Conservation (phyloP, 345 rosid genomes). For the Jatropha curcas region DNA sequence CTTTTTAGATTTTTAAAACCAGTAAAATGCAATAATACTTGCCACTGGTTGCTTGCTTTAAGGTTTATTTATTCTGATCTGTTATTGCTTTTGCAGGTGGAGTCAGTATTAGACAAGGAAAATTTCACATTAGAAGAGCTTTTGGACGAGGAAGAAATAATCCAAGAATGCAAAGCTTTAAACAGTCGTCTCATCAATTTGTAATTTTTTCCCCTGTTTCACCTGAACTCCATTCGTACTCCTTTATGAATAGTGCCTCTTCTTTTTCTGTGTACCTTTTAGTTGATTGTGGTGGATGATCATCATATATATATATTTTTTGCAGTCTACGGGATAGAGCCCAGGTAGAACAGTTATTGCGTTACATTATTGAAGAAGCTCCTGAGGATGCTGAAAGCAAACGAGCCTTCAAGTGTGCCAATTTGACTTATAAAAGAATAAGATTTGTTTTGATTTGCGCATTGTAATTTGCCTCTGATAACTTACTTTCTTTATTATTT, state of each 20-base stretch:
- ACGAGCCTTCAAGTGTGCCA: constrained; percentile 76
- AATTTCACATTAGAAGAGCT: constrained; percentile 94
- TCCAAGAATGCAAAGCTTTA: constrained; percentile 99
- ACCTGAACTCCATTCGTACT: not conserved
- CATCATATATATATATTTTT: constrained; percentile 17
- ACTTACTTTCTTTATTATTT: constrained; percentile 12
- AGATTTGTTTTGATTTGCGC: not conserved
- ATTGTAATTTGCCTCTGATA: constrained; percentile 15
- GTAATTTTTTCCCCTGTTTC: constrained; percentile 40
- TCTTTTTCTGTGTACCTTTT: not conserved
- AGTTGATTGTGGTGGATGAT: constrained; percentile 18
- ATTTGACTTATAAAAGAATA: constrained; percentile 12
- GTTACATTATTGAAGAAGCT: constrained; percentile 77
- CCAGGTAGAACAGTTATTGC: constrained; percentile 91
- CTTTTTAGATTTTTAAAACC: not conserved
- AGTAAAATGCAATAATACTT: not conserved
- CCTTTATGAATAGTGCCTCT: not conserved
- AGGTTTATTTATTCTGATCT: not conserved
- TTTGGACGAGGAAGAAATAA: constrained; percentile 97
- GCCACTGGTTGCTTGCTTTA: not conserved
- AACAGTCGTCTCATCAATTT: constrained; percentile 94
- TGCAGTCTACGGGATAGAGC: constrained; percentile 83
- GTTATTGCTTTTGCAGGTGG: constrained; percentile 57
- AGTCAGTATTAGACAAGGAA: constrained; percentile 83
- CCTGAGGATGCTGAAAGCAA: constrained; percentile 84